A percentile compares a stretch with the other conserved stretches of the same genome.
phyloP scores from a whole-genome alignment of 306 rosid genomes.

The Quercus dentata region DNA sequence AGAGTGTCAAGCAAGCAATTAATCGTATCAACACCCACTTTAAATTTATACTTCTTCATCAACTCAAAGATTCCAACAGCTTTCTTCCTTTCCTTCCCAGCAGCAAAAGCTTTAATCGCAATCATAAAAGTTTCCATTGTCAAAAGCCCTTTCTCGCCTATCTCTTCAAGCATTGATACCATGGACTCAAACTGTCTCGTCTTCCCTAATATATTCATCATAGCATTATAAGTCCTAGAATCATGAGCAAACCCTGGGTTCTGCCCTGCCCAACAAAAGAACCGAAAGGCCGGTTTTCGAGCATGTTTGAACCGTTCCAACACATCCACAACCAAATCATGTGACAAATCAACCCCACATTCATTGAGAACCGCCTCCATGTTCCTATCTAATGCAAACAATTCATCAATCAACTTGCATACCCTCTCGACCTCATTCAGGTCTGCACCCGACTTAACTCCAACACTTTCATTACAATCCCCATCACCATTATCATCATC shows the following conservation, averaged over 20 bases:
- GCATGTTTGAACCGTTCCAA: constrained; percentile 76
- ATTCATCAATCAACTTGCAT: constrained; percentile 84
- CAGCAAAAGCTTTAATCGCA: constrained; percentile 71
- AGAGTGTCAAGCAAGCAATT: constrained; percentile 84
- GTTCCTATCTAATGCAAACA: constrained; percentile 87
- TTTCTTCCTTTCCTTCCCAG: constrained; percentile 85
- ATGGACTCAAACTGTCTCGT: constrained; percentile 88
- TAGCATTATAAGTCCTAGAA: constrained; percentile 60
- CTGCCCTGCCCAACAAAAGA: constrained; percentile 83
- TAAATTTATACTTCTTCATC: constrained; percentile 71
- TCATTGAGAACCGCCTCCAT: constrained; percentile 93
- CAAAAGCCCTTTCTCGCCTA: constrained; percentile 72
- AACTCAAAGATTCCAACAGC: constrained; percentile 79
- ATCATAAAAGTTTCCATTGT: constrained; percentile 76
- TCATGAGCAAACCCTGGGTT: constrained; percentile 63
- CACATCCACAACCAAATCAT: constrained; percentile 76
- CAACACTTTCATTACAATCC: constrained; percentile 10
- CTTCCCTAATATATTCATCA: constrained; percentile 78
- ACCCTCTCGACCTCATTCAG: constrained; percentile 59
- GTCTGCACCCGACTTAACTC: constrained; percentile 40
- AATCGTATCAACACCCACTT: constrained; percentile 56
- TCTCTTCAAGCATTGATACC: constrained; percentile 84
- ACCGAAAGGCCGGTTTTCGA: constrained; percentile 83
- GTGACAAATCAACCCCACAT: constrained; percentile 53
- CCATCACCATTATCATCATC: constrained; percentile 7